Evolutionary conservation across 805 yeast genomes (phyloP).

Genomic region (Metschnikowia picachoensis): DNA sequence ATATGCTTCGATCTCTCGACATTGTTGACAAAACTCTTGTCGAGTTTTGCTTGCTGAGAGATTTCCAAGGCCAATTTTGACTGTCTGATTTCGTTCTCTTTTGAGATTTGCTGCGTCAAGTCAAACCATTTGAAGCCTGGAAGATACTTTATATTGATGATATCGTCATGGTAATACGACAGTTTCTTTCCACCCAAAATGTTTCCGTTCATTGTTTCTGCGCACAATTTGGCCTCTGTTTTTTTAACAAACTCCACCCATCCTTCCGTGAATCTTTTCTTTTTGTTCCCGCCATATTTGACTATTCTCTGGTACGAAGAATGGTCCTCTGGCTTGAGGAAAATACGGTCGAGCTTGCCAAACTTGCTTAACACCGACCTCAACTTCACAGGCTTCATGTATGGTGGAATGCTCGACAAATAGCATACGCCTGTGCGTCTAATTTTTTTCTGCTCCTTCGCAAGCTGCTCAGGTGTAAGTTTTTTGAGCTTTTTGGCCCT

Average conservation of each 20-base stretch:
- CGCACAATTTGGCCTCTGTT: slow-evolving; percentile 84
- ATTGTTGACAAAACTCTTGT: slow-evolving; percentile 76
- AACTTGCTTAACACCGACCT: slow-evolving; percentile 76
- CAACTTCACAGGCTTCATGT: slow-evolving; percentile 91
- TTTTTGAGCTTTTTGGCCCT: slow-evolving; percentile 44
- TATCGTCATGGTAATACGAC: slow-evolving; percentile 88
- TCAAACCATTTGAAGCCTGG: slow-evolving; percentile 95
- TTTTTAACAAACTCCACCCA: slow-evolving; percentile 92
- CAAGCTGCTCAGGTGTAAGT: slow-evolving; percentile 54
- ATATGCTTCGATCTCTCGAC: slow-evolving; percentile 85
- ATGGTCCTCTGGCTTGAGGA: slow-evolving; percentile 80
- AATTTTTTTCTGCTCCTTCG: slow-evolving; percentile 49
- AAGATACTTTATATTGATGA: slow-evolving; percentile 83
- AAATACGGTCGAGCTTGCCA: slow-evolving; percentile 85
- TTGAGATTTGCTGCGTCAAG: slow-evolving; percentile 86
- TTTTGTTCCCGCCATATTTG: slow-evolving; percentile 88
- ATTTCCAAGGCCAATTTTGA: slow-evolving; percentile 84
- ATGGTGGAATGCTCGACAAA: slow-evolving; percentile 87
- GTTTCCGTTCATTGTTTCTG: slow-evolving; percentile 81
- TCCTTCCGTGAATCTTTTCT: slow-evolving; percentile 84
- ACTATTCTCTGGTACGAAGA: slow-evolving; percentile 61
- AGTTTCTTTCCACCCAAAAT: slow-evolving; percentile 90
- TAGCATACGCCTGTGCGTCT: slow-evolving; percentile 90
- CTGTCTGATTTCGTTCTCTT: slow-evolving; percentile 84
- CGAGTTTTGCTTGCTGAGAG: slow-evolving; percentile 81